Conservation (phyloP, 768 basidiomycete species). For the Pulveroboletus ravenelii region DNA sequence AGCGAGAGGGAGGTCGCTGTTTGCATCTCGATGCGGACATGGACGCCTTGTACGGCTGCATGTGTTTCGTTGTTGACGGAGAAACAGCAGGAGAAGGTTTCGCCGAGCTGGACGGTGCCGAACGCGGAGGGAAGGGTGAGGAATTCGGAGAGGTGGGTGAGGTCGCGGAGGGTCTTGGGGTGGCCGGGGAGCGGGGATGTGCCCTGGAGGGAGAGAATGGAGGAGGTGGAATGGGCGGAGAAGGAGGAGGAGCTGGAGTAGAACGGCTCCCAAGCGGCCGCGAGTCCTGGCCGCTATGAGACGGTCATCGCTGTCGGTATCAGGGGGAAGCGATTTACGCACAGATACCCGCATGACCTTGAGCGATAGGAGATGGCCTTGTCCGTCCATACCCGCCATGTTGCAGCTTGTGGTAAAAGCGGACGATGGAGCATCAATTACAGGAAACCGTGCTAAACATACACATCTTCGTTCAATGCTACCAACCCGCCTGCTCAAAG, state of each 20-base stretch:
- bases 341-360: slow-evolving; percentile 90
- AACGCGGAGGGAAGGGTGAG: slow-evolving; percentile 80
- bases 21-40: slow-evolving; percentile 80
- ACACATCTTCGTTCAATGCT: too few species aligned
- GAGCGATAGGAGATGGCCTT: slow-evolving; percentile 65
- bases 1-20: slow-evolving; percentile 63
- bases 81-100: slow-evolving; percentile 79
- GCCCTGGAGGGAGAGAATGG: slow-evolving; percentile 73
- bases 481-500: too few species aligned
- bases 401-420: background rate
- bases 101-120: slow-evolving; percentile 83
- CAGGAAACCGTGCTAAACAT: too few species aligned
- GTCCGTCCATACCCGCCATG: slow-evolving; percentile 42
- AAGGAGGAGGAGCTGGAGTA: slow-evolving; percentile 80
- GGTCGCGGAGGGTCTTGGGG: slow-evolving; percentile 79
- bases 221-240: slow-evolving; percentile 75
- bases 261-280: slow-evolving; percentile 80
- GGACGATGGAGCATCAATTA: too few species aligned
- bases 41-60: slow-evolving; percentile 56
- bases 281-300: slow-evolving; percentile 64
- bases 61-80: slow-evolving; percentile 78
- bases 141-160: slow-evolving; percentile 73
- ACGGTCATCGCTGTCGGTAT: slow-evolving; percentile 1
- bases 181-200: slow-evolving; percentile 63
- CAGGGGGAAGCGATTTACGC: slow-evolving; percentile 32